A percentile compares a stretch with the other conserved stretches of the same genome.
These are phyloP conservation scores for Venturia pyrina DNA, from an alignment of 2,329 filamentous ascomycete genomes.

Conservation along the genomic window DNA sequence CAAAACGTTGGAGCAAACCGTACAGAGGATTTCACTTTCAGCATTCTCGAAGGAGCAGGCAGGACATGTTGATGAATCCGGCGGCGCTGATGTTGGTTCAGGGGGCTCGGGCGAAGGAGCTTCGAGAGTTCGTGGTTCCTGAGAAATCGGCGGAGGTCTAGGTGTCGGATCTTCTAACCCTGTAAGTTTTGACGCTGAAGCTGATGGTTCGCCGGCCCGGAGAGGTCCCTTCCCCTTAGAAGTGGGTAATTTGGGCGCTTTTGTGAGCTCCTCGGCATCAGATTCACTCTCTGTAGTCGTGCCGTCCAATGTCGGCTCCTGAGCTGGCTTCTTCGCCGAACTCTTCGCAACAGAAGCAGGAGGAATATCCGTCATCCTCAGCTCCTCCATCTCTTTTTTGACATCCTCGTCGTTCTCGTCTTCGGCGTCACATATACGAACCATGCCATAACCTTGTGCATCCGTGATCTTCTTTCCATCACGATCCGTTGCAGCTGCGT, in stretches of 20 bases:
- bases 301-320: neutral
- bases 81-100: conserved; percentile 7
- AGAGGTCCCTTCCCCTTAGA: neutral
- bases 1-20: conserved; percentile 61
- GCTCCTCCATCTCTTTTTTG: conserved; percentile 56
- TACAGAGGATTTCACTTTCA: conserved; percentile 47
- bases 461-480: conserved; percentile 58
- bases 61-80: conserved; percentile 33
- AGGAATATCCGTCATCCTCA: conserved; percentile 38
- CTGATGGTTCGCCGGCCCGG: neutral
- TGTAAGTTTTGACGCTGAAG: neutral
- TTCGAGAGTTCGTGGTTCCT: neutral
- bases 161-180: neutral
- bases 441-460: conserved; percentile 53
- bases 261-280: neutral
- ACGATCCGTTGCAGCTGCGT: conserved; percentile 50
- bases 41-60: conserved; percentile 62
- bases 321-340: conserved; percentile 9
- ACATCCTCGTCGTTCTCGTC: conserved; percentile 43
- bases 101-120: neutral
- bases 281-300: neutral
- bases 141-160: neutral
- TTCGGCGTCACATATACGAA: conserved; percentile 68
- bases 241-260: neutral
- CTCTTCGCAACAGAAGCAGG: conserved; percentile 11